Evolutionary conservation across 441 rosid genomes (phyloP), one percentile per base, ranked within the genome.

Genomic region (Capsella rubella): DNA sequence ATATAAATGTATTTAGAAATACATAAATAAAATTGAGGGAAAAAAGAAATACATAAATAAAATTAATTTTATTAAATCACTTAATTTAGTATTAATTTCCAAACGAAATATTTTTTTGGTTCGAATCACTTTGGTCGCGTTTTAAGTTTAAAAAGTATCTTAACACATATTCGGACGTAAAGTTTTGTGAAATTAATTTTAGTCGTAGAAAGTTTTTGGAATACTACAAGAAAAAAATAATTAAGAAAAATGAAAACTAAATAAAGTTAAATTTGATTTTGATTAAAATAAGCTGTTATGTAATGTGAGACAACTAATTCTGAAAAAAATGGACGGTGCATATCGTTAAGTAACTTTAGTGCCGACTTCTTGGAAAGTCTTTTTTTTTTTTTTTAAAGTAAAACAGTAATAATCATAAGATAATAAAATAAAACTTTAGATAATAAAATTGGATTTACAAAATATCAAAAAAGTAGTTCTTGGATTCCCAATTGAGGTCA

Each of bases 361-460:
- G 79, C 74, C 74, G 70, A 75, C 74, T 46, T 75, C 40, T 46
- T 28, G 64, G 70, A 75, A 74, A 75, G 59, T 53, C n/a, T 11
- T 11, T 52, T 11, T 11, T 52, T 21, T 21, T 21, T 21, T 1
- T 21, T 21, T n/a, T n/a, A n/a, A 42, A 34, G 6, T 39, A 42
- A 68, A 43, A 21, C 25, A 21, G 25, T 8, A 43, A 27, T 16
- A 52, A 15, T 53, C 55, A 51, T 42, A 67, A 7, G 34, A 49
- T 5, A n/a, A 46, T 34, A 31, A 27, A 13, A 50, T 46, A 58
- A 58, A 39, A 31, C 3, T 3, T 31, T 58, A 21, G n/a, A 42
- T 15, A 12, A 49, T 53, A 40, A 42, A 31, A 8, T 18, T 65
- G 13, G 47, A 9, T 66, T 1, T 58, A 40, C 37, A 74, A 47